phyloP scores from a whole-genome alignment of 352 stramenopile genomes.

The Globisporangium radiosum region DNA sequence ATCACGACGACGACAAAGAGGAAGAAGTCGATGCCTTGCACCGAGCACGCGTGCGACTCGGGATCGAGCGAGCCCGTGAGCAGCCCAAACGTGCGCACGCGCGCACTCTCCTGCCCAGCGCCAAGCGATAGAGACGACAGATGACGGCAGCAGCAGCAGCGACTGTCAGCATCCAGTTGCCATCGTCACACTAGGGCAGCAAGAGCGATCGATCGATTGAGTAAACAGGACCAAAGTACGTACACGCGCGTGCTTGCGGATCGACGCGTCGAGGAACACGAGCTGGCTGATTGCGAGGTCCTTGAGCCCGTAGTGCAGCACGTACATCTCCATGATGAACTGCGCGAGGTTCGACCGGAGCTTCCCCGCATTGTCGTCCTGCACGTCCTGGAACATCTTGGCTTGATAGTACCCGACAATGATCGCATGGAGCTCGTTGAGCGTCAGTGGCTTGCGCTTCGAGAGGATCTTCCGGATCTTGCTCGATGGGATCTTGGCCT shows the following conservation, averaged over 20 bases:
- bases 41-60: slow-evolving; percentile 65
- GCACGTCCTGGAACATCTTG: slow-evolving; percentile 75
- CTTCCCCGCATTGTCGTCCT: slow-evolving; percentile 60
- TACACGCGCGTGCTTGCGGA: slow-evolving; percentile 55
- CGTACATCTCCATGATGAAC: slow-evolving; percentile 83
- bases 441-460: slow-evolving; percentile 64
- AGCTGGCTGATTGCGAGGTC: slow-evolving; percentile 75
- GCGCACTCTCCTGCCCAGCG: slow-evolving; percentile 42
- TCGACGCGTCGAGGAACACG: slow-evolving; percentile 68
- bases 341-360: slow-evolving; percentile 49
- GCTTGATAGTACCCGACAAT: slow-evolving; percentile 76
- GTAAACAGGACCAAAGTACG: slow-evolving; percentile 1
- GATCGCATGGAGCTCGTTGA: slow-evolving; percentile 66
- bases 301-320: slow-evolving; percentile 74
- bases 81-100: slow-evolving; percentile 59
- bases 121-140: no score
- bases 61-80: slow-evolving; percentile 70
- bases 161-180: no score
- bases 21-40: slow-evolving; percentile 72
- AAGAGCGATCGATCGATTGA: not conserved
- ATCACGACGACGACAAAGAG: slow-evolving; percentile 71
- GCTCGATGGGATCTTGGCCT: slow-evolving; percentile 59
- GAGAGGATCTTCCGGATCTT: slow-evolving; percentile 71
- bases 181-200: not conserved
- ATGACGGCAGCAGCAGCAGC: no score